phyloP scores from a whole-genome alignment of 1,284 basidiomycete species.

The Porogramme epimiltina region DNA sequence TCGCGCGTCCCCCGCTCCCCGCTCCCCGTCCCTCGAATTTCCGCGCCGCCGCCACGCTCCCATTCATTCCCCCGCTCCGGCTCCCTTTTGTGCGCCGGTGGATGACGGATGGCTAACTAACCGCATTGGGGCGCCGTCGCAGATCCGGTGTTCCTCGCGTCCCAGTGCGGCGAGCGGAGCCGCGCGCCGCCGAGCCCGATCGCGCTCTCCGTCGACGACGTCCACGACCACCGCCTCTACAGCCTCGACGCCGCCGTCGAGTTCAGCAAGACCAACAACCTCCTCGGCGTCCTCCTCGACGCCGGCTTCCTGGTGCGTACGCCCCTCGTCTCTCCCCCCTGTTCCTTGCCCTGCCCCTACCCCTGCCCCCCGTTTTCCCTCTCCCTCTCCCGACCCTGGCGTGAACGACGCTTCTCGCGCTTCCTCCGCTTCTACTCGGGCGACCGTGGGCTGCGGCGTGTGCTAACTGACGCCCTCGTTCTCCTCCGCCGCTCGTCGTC shows the following conservation, averaged over 20 bases:
- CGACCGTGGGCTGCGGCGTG: no score
- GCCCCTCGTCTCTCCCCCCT: neutral
- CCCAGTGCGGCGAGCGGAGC: slow-evolving; percentile 76
- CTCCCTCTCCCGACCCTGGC: neutral
- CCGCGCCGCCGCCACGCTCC: no score
- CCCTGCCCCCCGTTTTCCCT: neutral
- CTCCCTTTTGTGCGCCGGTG: neutral
- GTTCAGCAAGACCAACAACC: slow-evolving; percentile 92
- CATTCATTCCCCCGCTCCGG: no score
- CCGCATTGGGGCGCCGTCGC: neutral
- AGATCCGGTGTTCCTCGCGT: slow-evolving; percentile 97
- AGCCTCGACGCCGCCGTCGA: slow-evolving; percentile 92
- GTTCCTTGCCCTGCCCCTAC: neutral
- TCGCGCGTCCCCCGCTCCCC: neutral
- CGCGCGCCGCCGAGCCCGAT: slow-evolving; percentile 41
- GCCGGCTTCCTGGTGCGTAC: slow-evolving; percentile 79
- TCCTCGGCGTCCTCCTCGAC: slow-evolving; percentile 92
- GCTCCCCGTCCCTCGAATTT: neutral
- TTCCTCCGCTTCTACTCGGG: no score
- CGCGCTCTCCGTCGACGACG: slow-evolving; percentile 46
- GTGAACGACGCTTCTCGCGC: no score
- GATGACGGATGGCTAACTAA: slow-evolving; percentile 3
- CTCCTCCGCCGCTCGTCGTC: neutral
- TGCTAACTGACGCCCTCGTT: no score
- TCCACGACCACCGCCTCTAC: slow-evolving; percentile 55